Conservation (phyloP, 2,329 filamentous ascomycete species). For the Pyrenophora tritici-repentis region DNA sequence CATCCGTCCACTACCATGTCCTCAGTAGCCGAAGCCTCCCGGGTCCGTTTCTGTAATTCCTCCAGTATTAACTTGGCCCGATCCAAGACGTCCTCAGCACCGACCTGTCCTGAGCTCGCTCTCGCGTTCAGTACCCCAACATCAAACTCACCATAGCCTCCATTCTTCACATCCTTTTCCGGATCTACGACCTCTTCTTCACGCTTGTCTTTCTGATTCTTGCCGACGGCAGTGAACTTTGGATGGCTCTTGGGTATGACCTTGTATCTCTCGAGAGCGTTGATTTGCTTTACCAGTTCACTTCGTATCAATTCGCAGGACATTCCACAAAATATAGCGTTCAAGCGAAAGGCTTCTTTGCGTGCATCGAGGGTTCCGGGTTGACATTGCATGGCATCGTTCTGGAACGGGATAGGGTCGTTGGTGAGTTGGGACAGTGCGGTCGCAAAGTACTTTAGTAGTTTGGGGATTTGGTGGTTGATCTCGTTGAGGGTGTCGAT, state of each 20-base stretch:
- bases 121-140: conserved; percentile 89
- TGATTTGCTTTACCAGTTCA: conserved; percentile 36
- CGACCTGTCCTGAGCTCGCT: conserved; percentile 77
- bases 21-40: conserved; percentile 12
- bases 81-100: conserved; percentile 80
- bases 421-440: conserved; percentile 68
- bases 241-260: conserved; percentile 40
- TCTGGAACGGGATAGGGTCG: conserved; percentile 56
- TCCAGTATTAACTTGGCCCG: conserved; percentile 63
- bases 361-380: conserved; percentile 49
- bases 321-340: conserved; percentile 73
- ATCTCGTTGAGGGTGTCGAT: conserved; percentile 41
- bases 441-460: conserved; percentile 80
- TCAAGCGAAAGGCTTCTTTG: conserved; percentile 43
- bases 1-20: conserved; percentile 30
- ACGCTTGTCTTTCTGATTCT: conserved; percentile 12
- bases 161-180: conserved; percentile 48
- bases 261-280: conserved; percentile 36
- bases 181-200: conserved; percentile 22
- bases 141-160: conserved; percentile 66
- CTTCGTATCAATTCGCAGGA: conserved; percentile 62
- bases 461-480: conserved; percentile 34
- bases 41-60: conserved; percentile 28
- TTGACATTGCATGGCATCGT: conserved; percentile 34
- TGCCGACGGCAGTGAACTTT: conserved; percentile 16